Conservation (phyloP, 257 asterid genomes). For the Lantana camara region DNA sequence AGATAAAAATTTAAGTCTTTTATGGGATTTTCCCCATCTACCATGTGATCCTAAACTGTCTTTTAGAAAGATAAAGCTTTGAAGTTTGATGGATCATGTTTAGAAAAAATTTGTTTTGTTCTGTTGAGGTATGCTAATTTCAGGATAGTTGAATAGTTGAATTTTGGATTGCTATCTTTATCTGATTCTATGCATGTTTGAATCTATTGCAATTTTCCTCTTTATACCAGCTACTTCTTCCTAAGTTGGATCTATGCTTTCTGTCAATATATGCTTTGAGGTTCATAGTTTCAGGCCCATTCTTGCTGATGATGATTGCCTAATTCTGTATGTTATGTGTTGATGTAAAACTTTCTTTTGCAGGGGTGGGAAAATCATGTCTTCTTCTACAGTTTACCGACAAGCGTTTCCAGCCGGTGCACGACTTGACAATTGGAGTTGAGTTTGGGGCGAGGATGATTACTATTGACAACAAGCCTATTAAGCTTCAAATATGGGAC, state of each 20-base stretch:
- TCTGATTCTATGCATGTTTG: not conserved
- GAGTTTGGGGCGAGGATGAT: slow-evolving; percentile 67
- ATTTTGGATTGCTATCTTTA: not conserved
- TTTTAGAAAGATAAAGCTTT: not conserved
- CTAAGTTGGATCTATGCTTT: not conserved
- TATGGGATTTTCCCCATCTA: not conserved
- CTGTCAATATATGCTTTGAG: too few species aligned
- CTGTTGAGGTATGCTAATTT: not conserved
- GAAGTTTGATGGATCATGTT: not conserved
- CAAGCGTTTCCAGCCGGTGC: slow-evolving; percentile 69
- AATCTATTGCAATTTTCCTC: not conserved
- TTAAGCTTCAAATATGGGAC: slow-evolving; percentile 65
- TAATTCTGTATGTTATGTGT: not conserved
- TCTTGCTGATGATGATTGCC: too few species aligned
- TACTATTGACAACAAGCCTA: slow-evolving; percentile 57
- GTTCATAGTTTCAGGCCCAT: too few species aligned
- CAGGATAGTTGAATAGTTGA: not conserved
- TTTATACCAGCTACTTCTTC: not conserved
- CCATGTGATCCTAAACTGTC: not conserved
- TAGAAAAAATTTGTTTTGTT: not conserved
- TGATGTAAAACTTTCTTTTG: slow-evolving; percentile 12
- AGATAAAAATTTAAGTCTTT: slow-evolving; percentile 8
- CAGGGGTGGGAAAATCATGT: slow-evolving; percentile 66
- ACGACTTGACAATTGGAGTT: slow-evolving; percentile 63
- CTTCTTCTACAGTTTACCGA: slow-evolving; percentile 64